Evolutionary conservation across 2,329 filamentous ascomycete species (phyloP).

Genomic region (Fonsecaea pedrosoi): DNA sequence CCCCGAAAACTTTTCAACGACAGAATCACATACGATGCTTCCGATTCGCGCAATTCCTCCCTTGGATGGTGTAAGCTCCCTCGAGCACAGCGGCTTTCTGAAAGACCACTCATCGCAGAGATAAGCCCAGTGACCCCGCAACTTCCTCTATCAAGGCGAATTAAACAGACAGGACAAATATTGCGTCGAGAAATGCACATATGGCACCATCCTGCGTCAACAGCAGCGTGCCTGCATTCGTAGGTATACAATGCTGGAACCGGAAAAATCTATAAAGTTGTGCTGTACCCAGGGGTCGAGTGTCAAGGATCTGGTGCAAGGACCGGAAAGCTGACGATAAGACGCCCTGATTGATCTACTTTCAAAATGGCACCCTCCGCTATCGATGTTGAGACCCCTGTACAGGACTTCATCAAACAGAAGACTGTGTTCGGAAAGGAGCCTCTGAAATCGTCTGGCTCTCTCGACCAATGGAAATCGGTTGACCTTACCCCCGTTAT

Average conservation of each 20-base stretch:
- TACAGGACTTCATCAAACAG: constrained; percentile 9
- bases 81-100: neutral
- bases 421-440: constrained; percentile 20
- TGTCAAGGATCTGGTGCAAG: neutral
- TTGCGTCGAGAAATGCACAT: constrained; percentile 10
- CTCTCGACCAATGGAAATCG: constrained; percentile 52
- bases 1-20: neutral
- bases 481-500: constrained; percentile 60
- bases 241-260: neutral
- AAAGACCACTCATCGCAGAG: neutral
- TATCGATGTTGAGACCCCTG: constrained; percentile 1
- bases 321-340: neutral
- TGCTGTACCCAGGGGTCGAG: neutral
- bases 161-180: neutral
- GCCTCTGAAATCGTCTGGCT: constrained; percentile 49
- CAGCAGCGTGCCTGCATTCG: neutral
- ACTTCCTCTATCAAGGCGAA: constrained; percentile 2
- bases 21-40: neutral
- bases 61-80: constrained; percentile 1
- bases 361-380: constrained; percentile 24
- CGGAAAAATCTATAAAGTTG: neutral
- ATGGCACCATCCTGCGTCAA: constrained; percentile 5
- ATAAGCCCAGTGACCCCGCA: constrained; percentile 12
- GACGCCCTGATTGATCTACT: neutral
- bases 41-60: constrained; percentile 4